Base-by-base conservation (phyloP, 2,329 filamentous ascomycete genomes). In the Pezizomycotina sp. region DNA sequence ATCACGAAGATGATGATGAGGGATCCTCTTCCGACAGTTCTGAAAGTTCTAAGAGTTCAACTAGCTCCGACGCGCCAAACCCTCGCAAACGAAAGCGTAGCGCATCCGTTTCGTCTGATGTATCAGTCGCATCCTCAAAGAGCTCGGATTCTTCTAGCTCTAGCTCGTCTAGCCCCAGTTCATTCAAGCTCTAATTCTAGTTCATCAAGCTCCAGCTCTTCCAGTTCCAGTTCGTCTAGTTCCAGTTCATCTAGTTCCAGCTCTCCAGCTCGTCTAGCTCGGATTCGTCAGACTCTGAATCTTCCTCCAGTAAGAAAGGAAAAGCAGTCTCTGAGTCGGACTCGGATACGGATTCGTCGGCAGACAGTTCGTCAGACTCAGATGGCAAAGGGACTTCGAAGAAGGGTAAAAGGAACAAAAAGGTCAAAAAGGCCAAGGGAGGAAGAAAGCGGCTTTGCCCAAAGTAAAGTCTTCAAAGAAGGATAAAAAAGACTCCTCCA, bases 291-390 rank as follows among this genome's bases (percentile, higher is more conserved):
- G 44, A 47, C 4, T 31, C 41, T 21, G 31, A 33, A 37, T 42
- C 22, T 28, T 29, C 25, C 6, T 31, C 38, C 19, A 27, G 36
- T 12, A 50, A 53, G 14, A 45, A 51, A 18, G 50, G 38, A 15
- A n/a, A 16, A 9, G 12, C 9, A 9, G 27, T 18, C 41, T 61
- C 59, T n/a, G 60, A 63, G 48, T 61, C 58, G 6, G 57, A 61
- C 27, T 59, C 58, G 9, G 56, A 57, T 1, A 62, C 62, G 8
- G 59, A 63, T 39, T 61, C 59, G 12, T 51, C 53, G 6, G 52
- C 48, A 21, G 49, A 50, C 27, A 52, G 47, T n/a, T 62, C 62
- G 4, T 60, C 58, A 9, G 57, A 59, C 12, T 55, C 55, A 6
- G 55, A 58, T 25, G 49, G 52, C 16, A 59, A 60, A 26, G 56